Evolutionary conservation across 2,329 filamentous ascomycete species (phyloP).

Genomic region (Arthrobotrys sphaeroides): DNA sequence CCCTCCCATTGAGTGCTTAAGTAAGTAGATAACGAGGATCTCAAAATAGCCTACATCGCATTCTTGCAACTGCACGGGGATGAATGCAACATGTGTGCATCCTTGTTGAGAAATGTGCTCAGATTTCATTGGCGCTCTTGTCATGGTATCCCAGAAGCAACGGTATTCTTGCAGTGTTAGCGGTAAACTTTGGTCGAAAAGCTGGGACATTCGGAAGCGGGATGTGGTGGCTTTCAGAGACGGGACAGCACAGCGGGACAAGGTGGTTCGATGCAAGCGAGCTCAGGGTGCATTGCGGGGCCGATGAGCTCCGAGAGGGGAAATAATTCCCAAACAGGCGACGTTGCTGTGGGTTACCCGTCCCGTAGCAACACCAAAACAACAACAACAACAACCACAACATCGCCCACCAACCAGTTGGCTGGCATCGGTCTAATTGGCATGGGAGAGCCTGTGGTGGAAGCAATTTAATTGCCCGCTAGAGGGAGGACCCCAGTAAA

Average conservation of each 20-base stretch:
- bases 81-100: neutral
- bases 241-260: constrained; percentile 14
- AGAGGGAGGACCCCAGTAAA: constrained; percentile 15
- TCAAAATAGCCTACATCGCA: too few species aligned
- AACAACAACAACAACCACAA: constrained; percentile 21
- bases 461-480: neutral
- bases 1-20: too few species aligned
- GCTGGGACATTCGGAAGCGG: neutral
- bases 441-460: too few species aligned
- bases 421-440: neutral
- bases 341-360: constrained; percentile 16
- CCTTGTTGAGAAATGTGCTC: neutral
- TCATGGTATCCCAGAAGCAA: neutral
- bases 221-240: neutral
- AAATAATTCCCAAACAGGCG: neutral
- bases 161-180: neutral
- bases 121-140: neutral
- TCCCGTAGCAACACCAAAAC: neutral
- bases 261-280: constrained; percentile 4
- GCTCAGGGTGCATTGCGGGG: constrained; percentile 13
- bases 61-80: neutral
- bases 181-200: neutral
- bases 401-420: neutral
- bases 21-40: too few species aligned
- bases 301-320: constrained; percentile 5